Base-by-base conservation (phyloP, 2,329 filamentous ascomycete species). In the Trichoderma guizhouense region DNA sequence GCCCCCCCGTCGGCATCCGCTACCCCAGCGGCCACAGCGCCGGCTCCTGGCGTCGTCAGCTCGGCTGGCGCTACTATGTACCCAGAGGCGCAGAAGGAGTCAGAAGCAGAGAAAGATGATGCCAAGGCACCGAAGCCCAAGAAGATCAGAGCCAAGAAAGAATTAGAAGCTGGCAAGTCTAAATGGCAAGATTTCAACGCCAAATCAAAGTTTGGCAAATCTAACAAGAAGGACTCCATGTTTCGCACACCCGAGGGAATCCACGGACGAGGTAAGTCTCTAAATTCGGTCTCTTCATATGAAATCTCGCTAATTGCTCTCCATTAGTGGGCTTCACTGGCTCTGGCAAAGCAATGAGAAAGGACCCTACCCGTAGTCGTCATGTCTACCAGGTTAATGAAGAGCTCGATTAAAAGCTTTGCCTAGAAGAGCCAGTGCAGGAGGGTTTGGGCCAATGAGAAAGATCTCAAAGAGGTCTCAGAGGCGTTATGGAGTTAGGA, bases 141-240 rank as follows among this genome's bases (percentile, higher is more conserved):
- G 84, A 95, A 95, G 77, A 95, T 94, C 79, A 96, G 95, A 83
- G 93, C 94, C 64, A 96, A 91, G 73, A 96, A 95, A 81, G 93
- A 97, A 79, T 87, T 98, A 28, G 95, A 98, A 84, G 93, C 91
- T 74, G 92, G 92, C 78, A 97, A 97, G 85, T 93, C 84, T 78
- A 97, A 96, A 80, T 99, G 96, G 96, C 92, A 98, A 80, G 93
- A 97, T 74, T 99, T 97, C 81, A 92, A 90, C 75, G 86, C 87
- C 78, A 97, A 97, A 81, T 88, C 87, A 61, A 95, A 93, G 79
- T 85, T 89, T 74, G 89, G 86, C 75, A 92, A 91, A 80, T 75
- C 83, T 5, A 82, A 84, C 55, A 95, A 95, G 84, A 97, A 97
- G 83, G 93, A 97, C 63, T 97, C 94, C 86, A 98, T 98, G 95